These are phyloP conservation scores for Yueomyces sinensis DNA, from an alignment of 805 yeast genomes.

Conservation along the genomic window DNA sequence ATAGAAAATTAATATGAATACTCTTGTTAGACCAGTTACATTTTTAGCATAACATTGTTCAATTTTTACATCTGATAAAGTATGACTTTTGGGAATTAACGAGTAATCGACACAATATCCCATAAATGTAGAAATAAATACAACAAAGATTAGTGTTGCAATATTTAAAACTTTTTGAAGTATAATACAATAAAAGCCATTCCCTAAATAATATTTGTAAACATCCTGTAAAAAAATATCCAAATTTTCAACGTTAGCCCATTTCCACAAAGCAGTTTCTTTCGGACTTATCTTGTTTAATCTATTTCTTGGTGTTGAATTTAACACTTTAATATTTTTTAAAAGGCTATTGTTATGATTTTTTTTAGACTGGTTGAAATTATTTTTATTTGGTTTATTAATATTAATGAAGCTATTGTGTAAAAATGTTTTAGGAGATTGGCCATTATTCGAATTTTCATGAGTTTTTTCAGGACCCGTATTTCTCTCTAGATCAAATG, in stretches of 20 bases:
- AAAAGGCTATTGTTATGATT: conserved; percentile 10
- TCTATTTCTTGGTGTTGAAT: conserved; percentile 14
- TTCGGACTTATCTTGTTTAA: conserved; percentile 39
- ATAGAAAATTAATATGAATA: conserved; percentile 50
- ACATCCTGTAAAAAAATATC: conserved; percentile 77
- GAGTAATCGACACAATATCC: conserved; percentile 69
- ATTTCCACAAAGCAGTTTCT: conserved; percentile 82
- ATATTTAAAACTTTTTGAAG: conserved; percentile 54
- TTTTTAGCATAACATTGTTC: conserved; percentile 27
- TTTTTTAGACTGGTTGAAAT: conserved; percentile 5
- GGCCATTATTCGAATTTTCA: no score
- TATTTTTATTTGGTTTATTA: not conserved
- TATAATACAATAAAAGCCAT: conserved; percentile 72
- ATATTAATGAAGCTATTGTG: not conserved
- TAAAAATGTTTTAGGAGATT: not conserved
- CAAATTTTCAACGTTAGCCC: conserved; percentile 92
- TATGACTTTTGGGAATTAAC: conserved; percentile 24
- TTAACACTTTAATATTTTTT: conserved; percentile 14
- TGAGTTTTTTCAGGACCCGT: no score
- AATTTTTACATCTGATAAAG: conserved; percentile 25
- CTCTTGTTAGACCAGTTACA: conserved; percentile 39
- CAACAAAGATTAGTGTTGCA: conserved; percentile 64
- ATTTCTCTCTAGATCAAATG: no score
- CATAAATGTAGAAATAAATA: conserved; percentile 65
- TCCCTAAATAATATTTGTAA: conserved; percentile 72